These are phyloP conservation scores for Candida schatavii DNA, from an alignment of 805 yeast species.

Conservation along the genomic window DNA sequence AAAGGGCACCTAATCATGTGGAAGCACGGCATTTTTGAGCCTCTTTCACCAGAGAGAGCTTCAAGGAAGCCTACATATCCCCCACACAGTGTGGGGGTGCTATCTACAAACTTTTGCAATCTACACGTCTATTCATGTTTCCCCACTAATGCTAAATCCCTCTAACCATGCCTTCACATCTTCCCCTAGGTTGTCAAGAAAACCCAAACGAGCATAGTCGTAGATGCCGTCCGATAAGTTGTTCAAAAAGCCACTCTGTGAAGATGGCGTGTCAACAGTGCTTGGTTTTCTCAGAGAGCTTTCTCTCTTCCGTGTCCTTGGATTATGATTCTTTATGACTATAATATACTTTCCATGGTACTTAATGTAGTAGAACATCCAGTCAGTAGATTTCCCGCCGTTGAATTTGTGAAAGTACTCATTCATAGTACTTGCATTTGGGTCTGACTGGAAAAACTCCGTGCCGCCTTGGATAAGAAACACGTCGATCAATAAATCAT, in stretches of 20 bases:
- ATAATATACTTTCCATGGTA: constrained; percentile 28
- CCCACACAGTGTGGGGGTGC: not conserved
- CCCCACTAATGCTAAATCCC: constrained; percentile 20
- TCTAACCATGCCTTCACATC: constrained; percentile 42
- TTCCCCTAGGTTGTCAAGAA: constrained; percentile 40
- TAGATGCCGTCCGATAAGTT: constrained; percentile 19
- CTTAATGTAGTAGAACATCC: constrained; percentile 41
- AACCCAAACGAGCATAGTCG: constrained; percentile 33
- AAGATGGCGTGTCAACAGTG: not conserved
- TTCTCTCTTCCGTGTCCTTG: constrained; percentile 12
- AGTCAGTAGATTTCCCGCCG: constrained; percentile 33
- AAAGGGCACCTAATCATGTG: too few relatives aligned
- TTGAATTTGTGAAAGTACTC: constrained; percentile 43
- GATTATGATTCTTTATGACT: constrained; percentile 33
- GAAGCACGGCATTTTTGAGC: too few relatives aligned
- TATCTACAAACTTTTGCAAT: not conserved
- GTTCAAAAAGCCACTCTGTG: constrained; percentile 7
- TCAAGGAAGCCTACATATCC: too few relatives aligned
- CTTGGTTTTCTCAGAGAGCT: constrained; percentile 7
- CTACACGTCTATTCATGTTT: too few relatives aligned
- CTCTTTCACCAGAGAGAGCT: too few relatives aligned
- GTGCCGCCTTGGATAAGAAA: constrained; percentile 23
- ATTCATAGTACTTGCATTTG: constrained; percentile 13
- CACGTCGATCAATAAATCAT: constrained; percentile 34
- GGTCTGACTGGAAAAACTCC: constrained; percentile 17